Conservation (phyloP, 768 basidiomycete species). For the Lentinula lateritia region DNA sequence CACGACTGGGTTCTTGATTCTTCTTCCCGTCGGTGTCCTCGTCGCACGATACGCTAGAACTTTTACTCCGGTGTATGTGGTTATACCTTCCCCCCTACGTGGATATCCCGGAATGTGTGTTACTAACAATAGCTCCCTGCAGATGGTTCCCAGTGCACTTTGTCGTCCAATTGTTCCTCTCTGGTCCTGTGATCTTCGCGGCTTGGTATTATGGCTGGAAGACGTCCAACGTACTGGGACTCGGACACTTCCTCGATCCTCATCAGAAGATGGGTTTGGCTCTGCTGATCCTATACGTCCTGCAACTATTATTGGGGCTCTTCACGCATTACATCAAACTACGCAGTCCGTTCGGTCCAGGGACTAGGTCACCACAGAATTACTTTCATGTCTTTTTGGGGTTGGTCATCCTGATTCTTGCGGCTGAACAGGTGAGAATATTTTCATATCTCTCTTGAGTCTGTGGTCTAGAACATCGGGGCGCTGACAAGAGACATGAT, state of each 20-base stretch:
- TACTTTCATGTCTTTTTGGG: conserved; percentile 54
- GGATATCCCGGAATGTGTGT: neutral
- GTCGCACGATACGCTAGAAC: conserved; percentile 51
- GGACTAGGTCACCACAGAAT: conserved; percentile 43
- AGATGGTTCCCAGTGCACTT: conserved; percentile 51
- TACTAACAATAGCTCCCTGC: neutral
- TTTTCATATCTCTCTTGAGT: neutral
- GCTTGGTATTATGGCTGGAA: conserved; percentile 42
- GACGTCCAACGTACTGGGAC: conserved; percentile 23
- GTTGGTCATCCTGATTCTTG: conserved; percentile 46
- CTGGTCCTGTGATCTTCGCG: conserved; percentile 48
- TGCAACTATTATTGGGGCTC: conserved; percentile 42
- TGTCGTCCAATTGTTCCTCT: conserved; percentile 42
- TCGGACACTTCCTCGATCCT: conserved; percentile 32
- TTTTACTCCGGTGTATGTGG: conserved; percentile 35
- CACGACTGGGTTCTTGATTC: conserved; percentile 46
- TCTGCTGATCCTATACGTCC: conserved; percentile 48
- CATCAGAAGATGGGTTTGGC: conserved; percentile 49
- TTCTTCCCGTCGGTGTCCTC: conserved; percentile 55
- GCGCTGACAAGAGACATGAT: neutral
- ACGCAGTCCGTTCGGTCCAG: conserved; percentile 25
- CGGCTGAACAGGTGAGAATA: conserved; percentile 40
- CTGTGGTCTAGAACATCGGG: neutral
- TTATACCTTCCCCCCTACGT: neutral
- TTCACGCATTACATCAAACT: conserved; percentile 51